Evolutionary conservation across 345 rosid species (phyloP), one percentile per base, ranked within the genome.

Genomic region (Eucalyptus marginata): DNA sequence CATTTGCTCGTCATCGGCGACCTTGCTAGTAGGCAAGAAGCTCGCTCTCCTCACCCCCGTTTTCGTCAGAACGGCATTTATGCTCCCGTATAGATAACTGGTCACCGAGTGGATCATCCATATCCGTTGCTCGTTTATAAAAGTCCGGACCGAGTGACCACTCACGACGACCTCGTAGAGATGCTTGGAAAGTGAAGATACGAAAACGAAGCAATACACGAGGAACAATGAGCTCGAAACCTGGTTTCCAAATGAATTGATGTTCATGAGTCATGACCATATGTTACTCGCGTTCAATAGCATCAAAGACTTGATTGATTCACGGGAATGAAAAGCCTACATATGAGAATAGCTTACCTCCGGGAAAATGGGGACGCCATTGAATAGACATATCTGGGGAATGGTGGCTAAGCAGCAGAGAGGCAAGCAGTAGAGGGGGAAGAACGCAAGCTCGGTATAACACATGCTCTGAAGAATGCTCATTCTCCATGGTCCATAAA

Each of bases 321-420:
- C 36, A 68, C 10, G 43, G 10, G 79, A 66, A 31, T 17, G 16
- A 33, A 10, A 71, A 71, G 22, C 46, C 13, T 36, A 36, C 81
- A 36, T 22, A 66, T 46, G 40, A 68, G 24, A 68, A 47, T 68
- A 56, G 7, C 64, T 89, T 91, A 94, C 94, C 92, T 92, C 8
- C 3, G 95, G 95, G 27, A 50, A 94, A n/a, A 93, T 86, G 24
- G 92, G 64, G 62, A 92, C 91, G 89, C 91, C 94, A 76, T 86
- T 87, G 5, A 93, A 66, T 6, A 93, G 94, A 85, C 91, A 90
- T 15, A 94, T 87, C 76, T 93, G 96, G 83, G 96, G 95, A 33
- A 94, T 22, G 3, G 88, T 87, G 17, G 93, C 92, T 17, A 93
- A 88, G 88, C 93, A 90, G 92, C 89, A 90, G 1, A 93, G 20